Evolutionary conservation across 768 basidiomycete genomes (phyloP), one percentile per base, ranked within the genome.

Genomic region (Hortiboletus flavorubellus): DNA sequence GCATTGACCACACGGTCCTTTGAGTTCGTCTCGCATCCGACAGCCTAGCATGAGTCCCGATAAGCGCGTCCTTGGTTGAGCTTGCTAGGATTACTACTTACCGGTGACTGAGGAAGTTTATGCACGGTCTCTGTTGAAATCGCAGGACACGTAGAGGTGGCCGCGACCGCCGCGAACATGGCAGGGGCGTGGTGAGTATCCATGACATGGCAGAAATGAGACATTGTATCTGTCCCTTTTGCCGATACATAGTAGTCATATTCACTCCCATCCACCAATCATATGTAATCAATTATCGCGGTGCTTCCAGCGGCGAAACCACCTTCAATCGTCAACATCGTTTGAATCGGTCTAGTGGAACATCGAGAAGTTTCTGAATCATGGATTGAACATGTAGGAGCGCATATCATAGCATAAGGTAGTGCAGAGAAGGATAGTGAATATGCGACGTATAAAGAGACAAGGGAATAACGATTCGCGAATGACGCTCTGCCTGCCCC

Each of bases 391-490:
- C 63, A 68, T 65, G 40, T 59, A 53, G 46, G 54, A 58, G 55
- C 35, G 59, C 65, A 67, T 64, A 64, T 56, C 51, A 31, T 59
- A 56, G 59, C 59, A 64, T 67, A 51, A 49, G 34, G 54, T 45
- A 55, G 60, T 39, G 30, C 9, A 14, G 30, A 50, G 31, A 44
- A 31, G 43, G 37, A 47, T 44, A 56, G 46, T 45, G 48, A 51
- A 21, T 41, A 58, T 60, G 58, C 50, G 23, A 54, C 38, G 56
- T 46, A 54, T 58, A 51, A 54, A 58, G 44, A 54, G 49, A 60
- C 45, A 45, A 23, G 26, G 54, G 34, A 46, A 56, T 26, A 15
- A 8, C 38, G 11, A 48, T 41, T 45, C 45, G 29, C 34, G 31
- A 46, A 45, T 30, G 55, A 55, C 38, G 42, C 51, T 54, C 51